Evolutionary conservation across 179 eudicot genomes (phyloP), one percentile per base, ranked within the genome.

Genomic region (Nepenthes alata): DNA sequence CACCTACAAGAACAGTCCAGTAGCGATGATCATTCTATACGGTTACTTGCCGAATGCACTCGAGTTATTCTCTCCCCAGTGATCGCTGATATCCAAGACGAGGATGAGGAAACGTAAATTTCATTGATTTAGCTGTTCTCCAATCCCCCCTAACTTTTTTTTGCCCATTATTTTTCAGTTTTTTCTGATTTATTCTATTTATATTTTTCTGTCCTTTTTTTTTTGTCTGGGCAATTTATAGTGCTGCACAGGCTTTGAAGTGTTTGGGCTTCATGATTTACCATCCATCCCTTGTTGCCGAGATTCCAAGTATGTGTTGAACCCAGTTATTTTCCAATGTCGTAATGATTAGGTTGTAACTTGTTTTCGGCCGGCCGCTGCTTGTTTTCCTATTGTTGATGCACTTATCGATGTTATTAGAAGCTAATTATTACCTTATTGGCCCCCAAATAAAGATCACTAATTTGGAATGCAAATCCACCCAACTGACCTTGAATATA

Each of bases 251-350:
- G 78, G 93, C 93, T 51, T 81, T 90, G 86, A 90, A 90, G 88
- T 90, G 88, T 59, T 71, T 90, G 77, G 97, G 97, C 0, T 90
- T 90, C 83, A 80, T 83, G 75, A 63, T 87, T 71, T 90, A 87
- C 67, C 89, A 83, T 71, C 95, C 95, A 6, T 60, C 74, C 14
- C 61, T 85, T 11, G 82, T 74, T 55, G 67, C 77, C 25, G 48
- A 70, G 25, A 62, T 81, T 52, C 44, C 78, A n/a, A 74, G 96
- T 87, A 74, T 14, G 74, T 55, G n/a, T 10, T 50, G 53, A 50
- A 50, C 53, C 1, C 12, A 13, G n/a, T 50, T 50, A 3, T 11
- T 50, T 11, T 50, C 53, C 45, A 25, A 25, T 25, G 25, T 25
- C 25, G 25, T 25, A 25, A 25, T 25, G 25, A 25, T 25, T 25